phyloP scores from a whole-genome alignment of 352 stramenopile species.

The Blastocystis sp. region DNA sequence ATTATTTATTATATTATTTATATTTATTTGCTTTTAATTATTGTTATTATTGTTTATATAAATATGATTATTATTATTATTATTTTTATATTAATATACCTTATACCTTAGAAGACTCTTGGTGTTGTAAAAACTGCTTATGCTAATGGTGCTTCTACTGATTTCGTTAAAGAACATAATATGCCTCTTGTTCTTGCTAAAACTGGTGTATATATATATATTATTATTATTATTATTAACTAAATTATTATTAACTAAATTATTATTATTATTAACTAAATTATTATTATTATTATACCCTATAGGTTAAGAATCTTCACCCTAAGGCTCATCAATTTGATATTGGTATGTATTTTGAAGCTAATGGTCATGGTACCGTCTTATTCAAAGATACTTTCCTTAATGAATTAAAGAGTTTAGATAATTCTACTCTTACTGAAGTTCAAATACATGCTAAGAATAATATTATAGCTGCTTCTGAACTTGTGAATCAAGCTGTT shows the following conservation, averaged over 20 bases:
- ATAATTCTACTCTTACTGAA: background rate
- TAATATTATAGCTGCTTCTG: conserved; percentile 59
- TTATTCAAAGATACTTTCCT: conserved; percentile 66
- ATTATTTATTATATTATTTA: no score
- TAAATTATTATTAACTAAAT: no score
- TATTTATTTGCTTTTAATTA: no score
- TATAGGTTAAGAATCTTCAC: conserved; percentile 82
- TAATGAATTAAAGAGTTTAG: background rate
- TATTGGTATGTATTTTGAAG: conserved; percentile 95
- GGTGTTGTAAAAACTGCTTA: conserved; percentile 95
- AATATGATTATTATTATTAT: background rate
- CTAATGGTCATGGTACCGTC: conserved; percentile 94
- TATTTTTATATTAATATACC: no score
- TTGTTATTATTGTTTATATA: no score
- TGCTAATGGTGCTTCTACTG: conserved; percentile 77
- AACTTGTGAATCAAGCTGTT: conserved; percentile 83
- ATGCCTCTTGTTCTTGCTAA: conserved; percentile 67
- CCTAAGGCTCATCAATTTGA: conserved; percentile 77
- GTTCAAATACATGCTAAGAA: conserved; percentile 47
- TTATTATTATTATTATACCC: no score
- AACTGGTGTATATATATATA: conserved; percentile 70
- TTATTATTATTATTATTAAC: no score
- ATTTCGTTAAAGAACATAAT: conserved; percentile 59
- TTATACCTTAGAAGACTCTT: conserved; percentile 62
- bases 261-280: no score